phyloP scores from a whole-genome alignment of 805 yeast genomes.

The Saccharomycopsis guyanensis region DNA sequence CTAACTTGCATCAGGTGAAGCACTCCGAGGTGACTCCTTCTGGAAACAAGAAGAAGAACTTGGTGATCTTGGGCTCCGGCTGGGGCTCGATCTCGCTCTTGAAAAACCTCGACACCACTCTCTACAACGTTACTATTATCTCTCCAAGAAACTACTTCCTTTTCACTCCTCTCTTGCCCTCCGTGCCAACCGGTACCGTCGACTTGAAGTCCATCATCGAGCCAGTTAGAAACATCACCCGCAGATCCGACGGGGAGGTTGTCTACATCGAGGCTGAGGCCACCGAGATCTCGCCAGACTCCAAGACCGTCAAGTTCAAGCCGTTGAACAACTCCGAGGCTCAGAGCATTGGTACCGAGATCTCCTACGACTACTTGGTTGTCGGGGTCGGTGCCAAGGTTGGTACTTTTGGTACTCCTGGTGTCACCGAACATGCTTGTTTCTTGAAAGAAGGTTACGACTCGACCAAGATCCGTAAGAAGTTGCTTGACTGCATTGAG shows the following conservation, averaged over 20 bases:
- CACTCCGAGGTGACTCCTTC: conserved; percentile 40
- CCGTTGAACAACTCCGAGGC: conserved; percentile 40
- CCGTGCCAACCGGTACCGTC: conserved; percentile 90
- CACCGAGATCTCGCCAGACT: conserved; percentile 66
- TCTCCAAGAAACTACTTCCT: conserved; percentile 94
- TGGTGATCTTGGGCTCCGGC: conserved; percentile 79
- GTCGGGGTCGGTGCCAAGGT: conserved; percentile 95
- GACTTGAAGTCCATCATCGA: conserved; percentile 88
- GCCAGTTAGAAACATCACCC: conserved; percentile 81
- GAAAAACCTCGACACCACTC: conserved; percentile 75
- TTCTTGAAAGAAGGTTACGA: conserved; percentile 88
- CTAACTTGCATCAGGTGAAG: conserved; percentile 54
- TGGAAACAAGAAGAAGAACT: conserved; percentile 35
- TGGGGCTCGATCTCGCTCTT: conserved; percentile 90
- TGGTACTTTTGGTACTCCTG: conserved; percentile 91
- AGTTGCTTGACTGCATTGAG: conserved; percentile 82
- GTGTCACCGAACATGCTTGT: conserved; percentile 81
- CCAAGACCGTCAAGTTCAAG: conserved; percentile 56
- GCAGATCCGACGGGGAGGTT: conserved; percentile 72
- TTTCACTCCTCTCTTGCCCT: conserved; percentile 93
- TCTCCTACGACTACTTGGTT: conserved; percentile 73
- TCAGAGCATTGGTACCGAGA: conserved; percentile 31
- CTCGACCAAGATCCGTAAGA: conserved; percentile 74
- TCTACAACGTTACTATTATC: conserved; percentile 81
- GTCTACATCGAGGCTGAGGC: conserved; percentile 88